Evolutionary conservation across 768 basidiomycete species (phyloP), one percentile per base, ranked within the genome.

Genomic region (Panaeolus papilionaceus): DNA sequence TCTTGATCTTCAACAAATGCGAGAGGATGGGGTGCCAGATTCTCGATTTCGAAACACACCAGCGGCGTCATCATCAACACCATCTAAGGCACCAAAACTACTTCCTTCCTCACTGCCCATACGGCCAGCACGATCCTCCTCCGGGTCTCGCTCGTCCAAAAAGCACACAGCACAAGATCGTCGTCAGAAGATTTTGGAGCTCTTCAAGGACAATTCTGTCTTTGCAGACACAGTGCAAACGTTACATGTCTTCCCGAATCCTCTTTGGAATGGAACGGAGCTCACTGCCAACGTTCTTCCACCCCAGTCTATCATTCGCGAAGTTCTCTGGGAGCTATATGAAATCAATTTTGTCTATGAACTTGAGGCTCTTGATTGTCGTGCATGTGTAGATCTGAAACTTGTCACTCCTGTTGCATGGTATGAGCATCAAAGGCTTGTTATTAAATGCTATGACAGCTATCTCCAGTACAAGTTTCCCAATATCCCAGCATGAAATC

Each of bases 341-440:
- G 63, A 58, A 20, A 39, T 67, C n/a, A 67, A 67, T 54, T 67
- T 67, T 28, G 28, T 40, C n/a, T 63, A 67, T 38, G 47, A 67
- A 64, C 42, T 67, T 8, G 20, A 26, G 38, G n/a, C 67, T 9
- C n/a, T 67, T 44, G 63, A 67, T n/a, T 54, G 6, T 28, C 63
- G 45, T 23, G 67, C 63, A 9, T 64, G 49, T 51, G 33, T 5
- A 33, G 49, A 63, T 11, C 38, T 66, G 39, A 39, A 37, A 12
- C 20, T 33, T 37, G 54, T 14, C 28, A 33, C 28, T 20, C 61
- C 38, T 2, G 18, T 33, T 20, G 28, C 51, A 8, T 18, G 39
- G 38, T 45, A 40, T 11, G 42, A 61, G 12, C 58, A 61, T 12
- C 66, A 64, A 18, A 37, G 40, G 33, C 38, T 42, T 44, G 12